Conservation (phyloP, 192 early-diverging fungal genomes). For the Coemansia sp. region DNA sequence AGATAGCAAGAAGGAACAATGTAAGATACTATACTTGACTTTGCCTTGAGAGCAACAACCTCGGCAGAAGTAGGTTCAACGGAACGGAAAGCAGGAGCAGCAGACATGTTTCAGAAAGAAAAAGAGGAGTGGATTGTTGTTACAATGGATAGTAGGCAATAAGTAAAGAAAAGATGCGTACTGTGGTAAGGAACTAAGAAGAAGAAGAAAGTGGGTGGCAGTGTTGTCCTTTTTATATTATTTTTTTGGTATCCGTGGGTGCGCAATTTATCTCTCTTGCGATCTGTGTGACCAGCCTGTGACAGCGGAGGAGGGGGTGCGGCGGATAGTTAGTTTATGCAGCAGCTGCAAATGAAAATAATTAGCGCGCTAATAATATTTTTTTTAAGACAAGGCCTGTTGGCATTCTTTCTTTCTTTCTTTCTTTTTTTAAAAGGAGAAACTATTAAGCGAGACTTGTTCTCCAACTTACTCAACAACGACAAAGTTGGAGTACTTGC, state of each 20-base stretch:
- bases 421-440: too few relatives aligned
- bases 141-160: slow-evolving; percentile 10
- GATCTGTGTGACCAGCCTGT: slow-evolving; percentile 3
- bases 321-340: not conserved
- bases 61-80: slow-evolving; percentile 46
- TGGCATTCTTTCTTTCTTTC: too few relatives aligned
- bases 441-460: too few relatives aligned
- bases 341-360: slow-evolving; percentile 2
- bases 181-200: not conserved
- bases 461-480: too few relatives aligned
- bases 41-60: slow-evolving; percentile 53
- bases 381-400: not conserved
- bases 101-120: slow-evolving; percentile 27
- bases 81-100: slow-evolving; percentile 48
- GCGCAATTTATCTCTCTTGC: not conserved
- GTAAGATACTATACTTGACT: slow-evolving; percentile 44
- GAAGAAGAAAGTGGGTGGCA: not conserved
- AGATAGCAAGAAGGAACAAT: not conserved
- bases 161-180: not conserved
- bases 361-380: not conserved
- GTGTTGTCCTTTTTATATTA: slow-evolving; percentile 11
- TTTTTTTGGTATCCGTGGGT: not conserved
- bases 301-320: slow-evolving; percentile 20
- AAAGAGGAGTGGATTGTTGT: slow-evolving; percentile 13
- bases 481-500: not conserved